A percentile compares a stretch with the other conserved stretches of the same genome.
phyloP scores from a whole-genome alignment of 2,329 filamentous ascomycete genomes.

The Ascochyta pisi region DNA sequence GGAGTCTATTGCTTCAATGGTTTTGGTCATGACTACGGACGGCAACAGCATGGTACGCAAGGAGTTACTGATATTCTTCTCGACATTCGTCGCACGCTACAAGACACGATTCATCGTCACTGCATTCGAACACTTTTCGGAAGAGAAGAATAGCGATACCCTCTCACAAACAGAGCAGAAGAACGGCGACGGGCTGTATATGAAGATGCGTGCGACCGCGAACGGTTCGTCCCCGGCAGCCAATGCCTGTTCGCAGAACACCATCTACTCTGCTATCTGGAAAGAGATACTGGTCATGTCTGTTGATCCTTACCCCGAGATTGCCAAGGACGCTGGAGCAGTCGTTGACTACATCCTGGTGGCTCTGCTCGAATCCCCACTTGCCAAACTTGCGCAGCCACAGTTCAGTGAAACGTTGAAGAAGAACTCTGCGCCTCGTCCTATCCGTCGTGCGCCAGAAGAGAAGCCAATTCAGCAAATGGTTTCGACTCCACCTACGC shows the following conservation, averaged over 20 bases:
- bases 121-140: slow-evolving; percentile 86
- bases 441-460: slow-evolving; percentile 46
- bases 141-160: slow-evolving; percentile 65
- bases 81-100: slow-evolving; percentile 87
- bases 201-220: slow-evolving; percentile 35
- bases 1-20: slow-evolving; percentile 85
- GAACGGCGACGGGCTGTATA: slow-evolving; percentile 37
- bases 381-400: slow-evolving; percentile 72
- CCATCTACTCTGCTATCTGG: slow-evolving; percentile 92
- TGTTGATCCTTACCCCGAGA: slow-evolving; percentile 92
- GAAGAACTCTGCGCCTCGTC: slow-evolving; percentile 54
- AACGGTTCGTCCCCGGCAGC: slow-evolving; percentile 17
- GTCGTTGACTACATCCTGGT: slow-evolving; percentile 87
- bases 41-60: slow-evolving; percentile 93
- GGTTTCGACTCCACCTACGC: slow-evolving; percentile 54
- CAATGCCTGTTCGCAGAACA: slow-evolving; percentile 71
- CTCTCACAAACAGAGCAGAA: slow-evolving; percentile 30
- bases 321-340: slow-evolving; percentile 82
- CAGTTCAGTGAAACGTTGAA: slow-evolving; percentile 74
- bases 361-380: slow-evolving; percentile 75
- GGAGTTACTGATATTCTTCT: slow-evolving; percentile 92
- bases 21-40: slow-evolving; percentile 91
- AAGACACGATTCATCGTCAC: slow-evolving; percentile 91
- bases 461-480: slow-evolving; percentile 51
- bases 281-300: slow-evolving; percentile 89